Conservation (phyloP, 1,284 basidiomycete genomes). For the Puccinia coronata region DNA sequence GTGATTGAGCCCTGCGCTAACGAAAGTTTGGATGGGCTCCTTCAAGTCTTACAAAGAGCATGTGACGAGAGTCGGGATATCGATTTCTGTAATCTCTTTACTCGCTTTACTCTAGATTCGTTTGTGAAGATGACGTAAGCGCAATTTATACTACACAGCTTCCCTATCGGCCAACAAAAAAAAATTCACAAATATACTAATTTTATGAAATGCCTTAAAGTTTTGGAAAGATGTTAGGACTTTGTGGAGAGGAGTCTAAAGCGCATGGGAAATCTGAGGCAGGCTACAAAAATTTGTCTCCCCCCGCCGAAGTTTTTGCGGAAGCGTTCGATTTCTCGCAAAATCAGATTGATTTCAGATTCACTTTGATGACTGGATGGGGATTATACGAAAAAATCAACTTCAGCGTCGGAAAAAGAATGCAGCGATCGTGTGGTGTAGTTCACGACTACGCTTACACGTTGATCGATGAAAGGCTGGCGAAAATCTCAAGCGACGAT, state of each 20-base stretch:
- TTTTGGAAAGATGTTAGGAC: conserved; percentile 26
- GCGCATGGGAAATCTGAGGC: neutral
- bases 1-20: conserved; percentile 7
- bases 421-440: conserved; percentile 6
- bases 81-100: conserved; percentile 20
- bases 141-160: no score
- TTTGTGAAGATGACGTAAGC: conserved; percentile 26
- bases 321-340: conserved; percentile 32
- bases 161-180: neutral
- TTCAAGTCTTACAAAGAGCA: neutral
- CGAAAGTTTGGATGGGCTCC: neutral
- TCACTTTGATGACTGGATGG: conserved; percentile 29
- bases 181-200: neutral
- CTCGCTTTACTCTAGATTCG: conserved; percentile 16
- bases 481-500: conserved; percentile 11
- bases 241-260: conserved; percentile 1
- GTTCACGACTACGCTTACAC: conserved; percentile 28
- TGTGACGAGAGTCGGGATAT: neutral
- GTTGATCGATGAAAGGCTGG: conserved; percentile 27
- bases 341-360: conserved; percentile 29
- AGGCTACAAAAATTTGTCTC: neutral
- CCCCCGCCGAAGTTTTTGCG: conserved; percentile 28
- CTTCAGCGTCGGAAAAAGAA: neutral
- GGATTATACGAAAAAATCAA: conserved; percentile 20
- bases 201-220: neutral